Conservation (phyloP, 2,329 filamentous ascomycete genomes). For the Neodidymelliopsis sp. region DNA sequence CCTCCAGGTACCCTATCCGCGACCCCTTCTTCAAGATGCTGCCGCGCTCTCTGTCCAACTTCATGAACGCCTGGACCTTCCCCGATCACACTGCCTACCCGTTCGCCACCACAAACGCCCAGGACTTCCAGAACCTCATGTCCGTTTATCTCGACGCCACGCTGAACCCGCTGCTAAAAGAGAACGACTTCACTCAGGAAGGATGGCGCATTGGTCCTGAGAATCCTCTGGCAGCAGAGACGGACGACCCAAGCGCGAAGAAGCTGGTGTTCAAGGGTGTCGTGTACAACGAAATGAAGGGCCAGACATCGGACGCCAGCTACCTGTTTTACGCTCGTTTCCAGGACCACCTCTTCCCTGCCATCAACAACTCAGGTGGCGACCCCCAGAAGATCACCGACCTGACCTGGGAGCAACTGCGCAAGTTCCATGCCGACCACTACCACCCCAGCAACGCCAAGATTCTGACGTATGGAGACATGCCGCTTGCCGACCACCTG, state of each 20-base stretch:
- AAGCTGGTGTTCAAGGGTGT: conserved; percentile 94
- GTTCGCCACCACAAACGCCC: conserved; percentile 93
- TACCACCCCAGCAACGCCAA: conserved; percentile 99
- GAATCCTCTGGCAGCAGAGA: conserved; percentile 67
- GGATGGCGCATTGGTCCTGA: conserved; percentile 96
- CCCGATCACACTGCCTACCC: conserved; percentile 97
- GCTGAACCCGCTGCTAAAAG: conserved; percentile 84
- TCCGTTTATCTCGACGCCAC: conserved; percentile 97
- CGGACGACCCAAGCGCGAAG: conserved; percentile 62
- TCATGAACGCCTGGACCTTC: conserved; percentile 99
- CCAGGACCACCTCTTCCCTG: conserved; percentile 92
- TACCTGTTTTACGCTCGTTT: conserved; percentile 97
- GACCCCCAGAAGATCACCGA: conserved; percentile 97
- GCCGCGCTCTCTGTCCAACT: conserved; percentile 96
- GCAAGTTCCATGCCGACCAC: conserved; percentile 86
- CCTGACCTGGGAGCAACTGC: conserved; percentile 87
- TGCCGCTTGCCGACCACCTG: conserved; percentile 83
- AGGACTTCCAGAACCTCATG: conserved; percentile 95
- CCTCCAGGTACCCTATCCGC: conserved; percentile 84
- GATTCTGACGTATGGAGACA: conserved; percentile 92
- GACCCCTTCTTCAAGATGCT: conserved; percentile 99
- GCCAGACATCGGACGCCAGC: conserved; percentile 95
- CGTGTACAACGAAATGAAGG: conserved; percentile 99
- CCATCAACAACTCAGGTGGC: conserved; percentile 94
- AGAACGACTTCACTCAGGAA: conserved; percentile 93